Evolutionary conservation across 192 early-diverging fungal genomes (phyloP), one percentile per base, ranked within the genome.

Genomic region (Bifiguratus adelaidae): DNA sequence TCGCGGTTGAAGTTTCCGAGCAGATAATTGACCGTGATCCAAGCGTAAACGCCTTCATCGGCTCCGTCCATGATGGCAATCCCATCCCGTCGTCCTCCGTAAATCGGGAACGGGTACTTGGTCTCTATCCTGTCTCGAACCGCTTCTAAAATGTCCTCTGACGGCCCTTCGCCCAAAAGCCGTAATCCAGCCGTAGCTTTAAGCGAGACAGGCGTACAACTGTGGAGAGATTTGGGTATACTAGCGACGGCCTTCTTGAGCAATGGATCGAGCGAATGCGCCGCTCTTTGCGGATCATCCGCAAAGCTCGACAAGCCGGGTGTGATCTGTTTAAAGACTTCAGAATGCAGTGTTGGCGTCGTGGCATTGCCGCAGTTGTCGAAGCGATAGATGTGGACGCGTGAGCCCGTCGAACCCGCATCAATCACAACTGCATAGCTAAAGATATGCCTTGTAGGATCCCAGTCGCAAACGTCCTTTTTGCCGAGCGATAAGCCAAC

Each of bases 351-450:
- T 21, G 70, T 65, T 9, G 47, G 23, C 5, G 84, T 78, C n/a
- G 63, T 55, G 26, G 56, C 48, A 47, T 77, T 71, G 15, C 3
- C 35, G 64, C 88, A 90, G 62, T 84, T 80, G 61, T 85, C 79
- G 72, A 92, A 92, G 49, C 71, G 70, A 71, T 90, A 92, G 22
- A 92, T 82, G 58, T 92, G 89, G 56, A 92, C 83, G 22, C 89
- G 83, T 2, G 87, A 90, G 30, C 87, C 89, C 2, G 89, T 88
- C 3, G 86, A 89, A 3, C 89, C 89, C 8, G 89, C 89, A 50
- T 92, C 89, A 18, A 92, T 52, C 74, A 92, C 84, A 11, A 92
- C 53, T 15, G 79, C 84, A 59, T 88, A 88, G 56, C 86, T 81
- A 22, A 77, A n/a, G n/a, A n/a, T n/a, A n/a, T n/a, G n/a, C n/a